Evolutionary conservation across 2,329 filamentous ascomycete genomes (phyloP).

Genomic region (Nothophaeocryptopus gaeumannii): DNA sequence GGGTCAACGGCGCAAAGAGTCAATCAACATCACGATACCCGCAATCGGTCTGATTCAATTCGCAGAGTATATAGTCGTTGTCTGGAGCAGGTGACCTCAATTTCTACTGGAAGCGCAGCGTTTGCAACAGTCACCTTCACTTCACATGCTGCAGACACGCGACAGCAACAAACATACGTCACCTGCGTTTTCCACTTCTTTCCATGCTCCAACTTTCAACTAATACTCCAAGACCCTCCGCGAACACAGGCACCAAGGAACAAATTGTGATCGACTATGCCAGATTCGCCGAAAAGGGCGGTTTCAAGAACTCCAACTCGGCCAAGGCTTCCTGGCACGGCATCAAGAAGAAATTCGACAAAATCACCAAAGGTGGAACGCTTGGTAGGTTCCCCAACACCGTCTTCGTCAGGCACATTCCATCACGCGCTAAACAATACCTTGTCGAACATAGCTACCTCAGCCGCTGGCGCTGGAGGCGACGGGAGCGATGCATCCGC

Average conservation of each 20-base stretch:
- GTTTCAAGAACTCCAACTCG: constrained; percentile 38
- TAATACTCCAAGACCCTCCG: neutral
- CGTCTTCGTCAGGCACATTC: no score
- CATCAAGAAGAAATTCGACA: constrained; percentile 41
- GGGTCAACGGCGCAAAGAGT: no score
- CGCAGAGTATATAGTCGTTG: no score
- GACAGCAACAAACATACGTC: neutral
- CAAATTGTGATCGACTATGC: constrained; percentile 39
- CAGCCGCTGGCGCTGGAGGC: no score
- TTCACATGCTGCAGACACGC: neutral
- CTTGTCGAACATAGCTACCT: no score
- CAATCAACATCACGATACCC: no score
- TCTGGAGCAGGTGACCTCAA: no score
- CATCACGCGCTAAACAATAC: no score
- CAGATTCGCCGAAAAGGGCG: constrained; percentile 36
- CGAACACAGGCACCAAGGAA: neutral
- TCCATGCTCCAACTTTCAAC: neutral
- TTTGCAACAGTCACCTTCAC: no score
- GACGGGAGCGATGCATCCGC: no score
- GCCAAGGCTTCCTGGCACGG: constrained; percentile 37
- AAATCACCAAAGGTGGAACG: neutral
- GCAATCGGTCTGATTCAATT: no score
- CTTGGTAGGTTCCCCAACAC: no score
- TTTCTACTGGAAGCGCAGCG: neutral
- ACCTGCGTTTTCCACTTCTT: neutral